Base-by-base conservation (phyloP, 2,329 filamentous ascomycete species). In the Aspergillus spinulosporus region DNA sequence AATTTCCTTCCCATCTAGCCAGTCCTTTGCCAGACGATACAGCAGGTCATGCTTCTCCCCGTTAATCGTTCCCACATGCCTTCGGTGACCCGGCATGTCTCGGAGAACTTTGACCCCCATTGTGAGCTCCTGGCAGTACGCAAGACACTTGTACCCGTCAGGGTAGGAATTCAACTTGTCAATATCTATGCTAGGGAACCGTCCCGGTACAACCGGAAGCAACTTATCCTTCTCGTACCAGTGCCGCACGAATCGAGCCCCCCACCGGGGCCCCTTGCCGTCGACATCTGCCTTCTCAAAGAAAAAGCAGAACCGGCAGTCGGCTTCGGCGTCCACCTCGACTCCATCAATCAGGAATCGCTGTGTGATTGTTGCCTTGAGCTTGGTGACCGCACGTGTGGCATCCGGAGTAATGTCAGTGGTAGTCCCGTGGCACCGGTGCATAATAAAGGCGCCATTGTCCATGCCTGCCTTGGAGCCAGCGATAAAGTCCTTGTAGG, bases 201-300 rank as follows among this genome's bases (percentile, higher is more conserved):
- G 74, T 4, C 65, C 68, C 1, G 78, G 77, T 56, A 80, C 74
- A 1, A 78, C 75, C 5, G 71, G 72, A 52, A 78, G 71, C 45
- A 82, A 59, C 64, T 82, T 82, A 64, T 81, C 79, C 70, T 81
- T 82, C 65, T 81, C 80, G 58, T 82, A 82, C 73, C 76, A 81
- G 60, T 79, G 78, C 4, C 76, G 64, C 28, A 80, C 78, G 50
- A 76, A 77, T 2, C 69, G 65, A 1, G 78, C 77, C 4, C 72
- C 69, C 78, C 79, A 81, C n/a, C 69, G 61, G 11, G 37, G 8
- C 9, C 8, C 12, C 37, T n/a, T 5, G 8, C 5, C 21, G 21
- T 42, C 39, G n/a, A 64, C 70, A 26, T 73, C 26, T 1, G 66
- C 54, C 60, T 76, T 77, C 49, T 76, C 73, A 52, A 77, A 80